Evolutionary conservation across 257 asterid species (phyloP).

Genomic region (Nicotiana obtusifolia): DNA sequence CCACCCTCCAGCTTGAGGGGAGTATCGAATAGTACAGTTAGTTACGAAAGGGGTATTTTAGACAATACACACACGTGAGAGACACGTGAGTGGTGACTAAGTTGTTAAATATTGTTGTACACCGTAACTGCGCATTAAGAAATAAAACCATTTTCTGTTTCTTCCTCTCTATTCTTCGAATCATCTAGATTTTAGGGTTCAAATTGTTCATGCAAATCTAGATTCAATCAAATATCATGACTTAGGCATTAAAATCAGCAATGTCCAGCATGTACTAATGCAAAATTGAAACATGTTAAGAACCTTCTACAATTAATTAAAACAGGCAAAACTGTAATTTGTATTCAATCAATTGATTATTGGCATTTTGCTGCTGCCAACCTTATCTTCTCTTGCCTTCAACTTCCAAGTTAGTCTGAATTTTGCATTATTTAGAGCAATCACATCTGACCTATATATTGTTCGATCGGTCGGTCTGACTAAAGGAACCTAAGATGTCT

Average conservation of each 20-base stretch:
- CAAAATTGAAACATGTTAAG: background rate
- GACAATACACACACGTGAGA: no score
- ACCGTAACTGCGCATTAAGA: no score
- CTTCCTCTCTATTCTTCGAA: no score
- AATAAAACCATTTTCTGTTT: no score
- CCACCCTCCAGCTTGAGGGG: no score
- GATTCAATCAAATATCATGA: no score
- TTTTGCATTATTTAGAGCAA: background rate
- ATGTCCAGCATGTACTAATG: background rate
- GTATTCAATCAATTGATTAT: background rate
- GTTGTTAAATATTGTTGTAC: no score
- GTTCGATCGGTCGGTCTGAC: background rate
- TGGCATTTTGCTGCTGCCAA: background rate
- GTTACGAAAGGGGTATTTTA: no score
- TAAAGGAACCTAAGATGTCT: background rate
- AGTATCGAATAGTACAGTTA: no score
- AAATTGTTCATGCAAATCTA: no score
- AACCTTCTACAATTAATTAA: background rate
- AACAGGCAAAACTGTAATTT: background rate
- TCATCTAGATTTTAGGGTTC: no score
- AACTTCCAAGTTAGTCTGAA: background rate
- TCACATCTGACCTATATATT: background rate
- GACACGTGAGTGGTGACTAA: no score
- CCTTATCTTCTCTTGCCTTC: background rate
- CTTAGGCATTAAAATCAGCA: background rate